phyloP scores from a whole-genome alignment of 495 filamentous ascomycete species.

The Hyaloscypha bicolor region DNA sequence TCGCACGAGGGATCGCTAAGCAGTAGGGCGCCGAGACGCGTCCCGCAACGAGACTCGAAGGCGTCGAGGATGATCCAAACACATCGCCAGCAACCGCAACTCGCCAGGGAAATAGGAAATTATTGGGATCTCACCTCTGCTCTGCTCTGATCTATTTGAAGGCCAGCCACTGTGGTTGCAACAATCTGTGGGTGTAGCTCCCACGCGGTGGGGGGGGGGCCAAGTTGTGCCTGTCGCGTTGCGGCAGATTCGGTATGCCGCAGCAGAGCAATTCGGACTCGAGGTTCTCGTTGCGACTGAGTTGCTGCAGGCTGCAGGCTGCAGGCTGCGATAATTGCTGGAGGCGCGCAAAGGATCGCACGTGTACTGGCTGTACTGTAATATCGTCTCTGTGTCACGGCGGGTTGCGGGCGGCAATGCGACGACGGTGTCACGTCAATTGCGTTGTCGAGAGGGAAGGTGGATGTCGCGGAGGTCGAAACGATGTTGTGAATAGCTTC shows the following conservation, averaged over 20 bases:
- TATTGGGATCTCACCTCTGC: conserved; percentile 22
- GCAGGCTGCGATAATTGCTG: conserved; percentile 12
- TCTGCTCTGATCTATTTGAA: not conserved
- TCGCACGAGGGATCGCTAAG: conserved; percentile 20
- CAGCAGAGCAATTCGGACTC: not conserved
- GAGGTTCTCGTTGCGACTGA: conserved; percentile 23
- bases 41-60: conserved; percentile 10
- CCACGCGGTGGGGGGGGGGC: conserved; percentile 2
- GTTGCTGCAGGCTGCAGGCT: not conserved
- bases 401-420: conserved; percentile 8
- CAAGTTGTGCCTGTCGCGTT: conserved; percentile 1
- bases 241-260: conserved; percentile 7
- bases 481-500: conserved; percentile 29
- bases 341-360: conserved; percentile 1
- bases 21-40: conserved; percentile 10
- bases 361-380: conserved; percentile 17
- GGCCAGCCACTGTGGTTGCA: not conserved
- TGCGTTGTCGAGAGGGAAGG: not conserved
- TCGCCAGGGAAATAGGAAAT: conserved; percentile 27
- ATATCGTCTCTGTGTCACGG: conserved; percentile 7
- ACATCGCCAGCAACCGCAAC: not conserved
- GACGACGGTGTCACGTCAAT: conserved; percentile 27
- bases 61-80: conserved; percentile 19
- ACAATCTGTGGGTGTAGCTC: conserved; percentile 8
- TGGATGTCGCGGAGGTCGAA: not conserved